Base-by-base conservation (phyloP, 805 yeast species). In the Zygotorulaspora florentina region DNA sequence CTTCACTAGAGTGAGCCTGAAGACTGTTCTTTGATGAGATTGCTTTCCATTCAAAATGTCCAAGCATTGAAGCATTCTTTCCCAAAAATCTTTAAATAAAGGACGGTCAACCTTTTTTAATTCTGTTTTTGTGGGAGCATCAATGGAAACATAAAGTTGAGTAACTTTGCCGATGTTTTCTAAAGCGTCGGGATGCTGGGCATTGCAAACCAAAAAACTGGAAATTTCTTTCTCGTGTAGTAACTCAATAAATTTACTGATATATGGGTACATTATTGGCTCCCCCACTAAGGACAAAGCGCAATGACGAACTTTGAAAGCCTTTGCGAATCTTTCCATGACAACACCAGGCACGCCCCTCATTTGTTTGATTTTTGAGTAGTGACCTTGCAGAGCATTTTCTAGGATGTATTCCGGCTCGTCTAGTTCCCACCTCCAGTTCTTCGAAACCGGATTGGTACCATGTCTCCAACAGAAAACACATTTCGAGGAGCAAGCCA, bases 401-500 rank as follows among this genome's bases (percentile, higher is more conserved):
- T 85, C 79, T 45, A 89, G 62, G 41, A 89, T 87, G 49, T 73
- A 81, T 55, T 87, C 90, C 0, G 97, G 96, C 16, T 84, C 82
- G 65, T 89, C 96, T 11, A 88, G 86, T 58, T 88, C 91, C 97
- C 97, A 89, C 58, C 96, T 73, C 97, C 97, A 89, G 49, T 84
- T 83, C 25, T 95, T 89, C 13, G 96, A 96, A 1, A 90, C 96
- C 0, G 97, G 97, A 60, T 89, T 90, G 2, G 96, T 89, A 40
- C 97, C 97, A 66, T 89, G 97, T 64, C 97, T 78, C 97, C 97
- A 89, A 69, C 97, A 89, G 61, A 89, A 89, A 3, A 90, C 96
- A 75, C 97, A 89, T 64, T 89, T 89, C 62, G 89, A 89, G 4
- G 96, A 87, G 66, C 97, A 89, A 7, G 96, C 91, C 48, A 89